Percentiles rank a stretch among this genome's conserved stretches.
Evolutionary conservation across 805 yeast species (phyloP).

Genomic region (Diddensiella transvaalensis): DNA sequence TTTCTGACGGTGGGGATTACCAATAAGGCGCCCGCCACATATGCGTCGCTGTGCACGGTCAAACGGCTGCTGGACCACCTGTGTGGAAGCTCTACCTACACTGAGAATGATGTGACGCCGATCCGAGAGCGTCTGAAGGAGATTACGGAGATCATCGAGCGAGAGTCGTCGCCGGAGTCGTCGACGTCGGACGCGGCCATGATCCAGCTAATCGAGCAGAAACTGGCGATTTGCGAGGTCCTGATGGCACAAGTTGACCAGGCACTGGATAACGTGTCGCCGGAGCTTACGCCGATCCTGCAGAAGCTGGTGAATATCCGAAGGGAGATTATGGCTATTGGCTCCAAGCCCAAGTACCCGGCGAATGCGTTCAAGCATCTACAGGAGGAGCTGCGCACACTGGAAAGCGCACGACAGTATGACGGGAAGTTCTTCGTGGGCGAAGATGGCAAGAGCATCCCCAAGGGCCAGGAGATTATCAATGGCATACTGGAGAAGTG

Average conservation of each 20-base stretch:
- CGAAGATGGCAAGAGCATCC: slow-evolving; percentile 24
- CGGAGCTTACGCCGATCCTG: slow-evolving; percentile 48
- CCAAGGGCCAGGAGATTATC: slow-evolving; percentile 30
- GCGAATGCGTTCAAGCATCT: slow-evolving; percentile 35
- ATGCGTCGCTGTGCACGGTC: slow-evolving; percentile 83
- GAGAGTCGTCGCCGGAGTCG: slow-evolving; percentile 38
- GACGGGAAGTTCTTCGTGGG: slow-evolving; percentile 54
- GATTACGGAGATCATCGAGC: slow-evolving; percentile 57
- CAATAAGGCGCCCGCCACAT: slow-evolving; percentile 90
- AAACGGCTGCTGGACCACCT: slow-evolving; percentile 79
- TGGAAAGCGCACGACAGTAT: slow-evolving; percentile 51
- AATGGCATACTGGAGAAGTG: slow-evolving; percentile 69
- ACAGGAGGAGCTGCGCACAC: slow-evolving; percentile 38
- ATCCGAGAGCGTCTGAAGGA: slow-evolving; percentile 70
- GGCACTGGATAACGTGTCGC: slow-evolving; percentile 51
- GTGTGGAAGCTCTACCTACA: slow-evolving; percentile 74
- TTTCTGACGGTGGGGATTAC: slow-evolving; percentile 90
- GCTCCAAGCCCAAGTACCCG: slow-evolving; percentile 39
- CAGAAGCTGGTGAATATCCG: slow-evolving; percentile 61
- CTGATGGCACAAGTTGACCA: slow-evolving; percentile 56
- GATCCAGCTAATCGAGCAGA: slow-evolving; percentile 56
- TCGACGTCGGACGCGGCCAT: slow-evolving; percentile 44
- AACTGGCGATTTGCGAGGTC: slow-evolving; percentile 58
- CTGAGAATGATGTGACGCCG: slow-evolving; percentile 78
- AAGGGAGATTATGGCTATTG: slow-evolving; percentile 54